These are phyloP conservation scores for Linum usitatissimum DNA, from an alignment of 345 rosid genomes.

Conservation along the genomic window DNA sequence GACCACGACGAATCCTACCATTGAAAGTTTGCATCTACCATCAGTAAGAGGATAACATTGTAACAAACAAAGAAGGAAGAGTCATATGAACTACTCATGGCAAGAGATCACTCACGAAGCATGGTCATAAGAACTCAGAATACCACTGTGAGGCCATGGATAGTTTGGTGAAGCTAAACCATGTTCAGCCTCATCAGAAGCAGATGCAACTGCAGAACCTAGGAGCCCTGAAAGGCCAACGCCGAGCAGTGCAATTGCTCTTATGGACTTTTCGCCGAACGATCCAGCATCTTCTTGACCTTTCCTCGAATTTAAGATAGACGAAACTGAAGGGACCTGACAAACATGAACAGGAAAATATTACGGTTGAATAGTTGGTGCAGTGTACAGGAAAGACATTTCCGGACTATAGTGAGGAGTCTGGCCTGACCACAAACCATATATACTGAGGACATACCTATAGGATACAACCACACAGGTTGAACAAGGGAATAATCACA, in stretches of 20 bases:
- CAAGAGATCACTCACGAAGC: conserved; percentile 64
- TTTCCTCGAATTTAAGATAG: conserved; percentile 58
- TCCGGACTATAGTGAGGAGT: no score
- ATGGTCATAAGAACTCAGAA: conserved; percentile 96
- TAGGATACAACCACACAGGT: no score
- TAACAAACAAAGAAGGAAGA: conserved; percentile 10
- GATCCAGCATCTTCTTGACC: conserved; percentile 48
- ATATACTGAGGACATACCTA: neutral
- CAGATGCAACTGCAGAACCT: conserved; percentile 61
- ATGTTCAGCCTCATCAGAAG: conserved; percentile 98
- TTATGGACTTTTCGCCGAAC: conserved; percentile 42
- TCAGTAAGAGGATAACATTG: conserved; percentile 3
- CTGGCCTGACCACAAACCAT: neutral
- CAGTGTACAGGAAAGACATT: neutral
- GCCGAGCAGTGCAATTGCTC: conserved; percentile 59
- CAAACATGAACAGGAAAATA: conserved; percentile 13
- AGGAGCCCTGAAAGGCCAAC: conserved; percentile 85
- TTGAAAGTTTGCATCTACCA: conserved; percentile 14
- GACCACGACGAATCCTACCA: conserved; percentile 96
- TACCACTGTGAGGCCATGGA: conserved; percentile 99
- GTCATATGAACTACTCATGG: neutral
- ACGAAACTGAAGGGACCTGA: conserved; percentile 50
- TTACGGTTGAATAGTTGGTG: neutral
- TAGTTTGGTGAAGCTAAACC: conserved; percentile 73
- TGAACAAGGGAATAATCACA: no score